phyloP scores from a whole-genome alignment of 2,329 filamentous ascomycete genomes.

The Decorospora gaudefroyi region DNA sequence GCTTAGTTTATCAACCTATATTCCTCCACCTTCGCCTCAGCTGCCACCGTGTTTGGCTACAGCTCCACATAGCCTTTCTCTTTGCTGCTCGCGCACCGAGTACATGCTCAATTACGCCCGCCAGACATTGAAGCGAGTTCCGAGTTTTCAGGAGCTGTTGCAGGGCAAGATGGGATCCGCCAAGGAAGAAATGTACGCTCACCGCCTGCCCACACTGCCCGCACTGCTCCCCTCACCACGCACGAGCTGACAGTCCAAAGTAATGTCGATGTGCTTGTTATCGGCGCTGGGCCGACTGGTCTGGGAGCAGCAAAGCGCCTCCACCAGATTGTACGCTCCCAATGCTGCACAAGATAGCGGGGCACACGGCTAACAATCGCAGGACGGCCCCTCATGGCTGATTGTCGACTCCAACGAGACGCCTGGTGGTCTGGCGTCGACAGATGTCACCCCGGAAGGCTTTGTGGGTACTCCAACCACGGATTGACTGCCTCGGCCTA shows the following conservation, averaged over 20 bases:
- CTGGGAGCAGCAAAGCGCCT: slow-evolving; percentile 97
- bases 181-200: slow-evolving; percentile 50
- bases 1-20: slow-evolving; percentile 36
- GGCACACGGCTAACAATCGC: slow-evolving; percentile 31
- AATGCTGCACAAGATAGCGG: slow-evolving; percentile 2
- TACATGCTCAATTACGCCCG: slow-evolving; percentile 49
- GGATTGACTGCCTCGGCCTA: slow-evolving; percentile 22
- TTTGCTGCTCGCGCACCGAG: slow-evolving; percentile 27
- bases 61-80: slow-evolving; percentile 19
- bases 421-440: slow-evolving; percentile 93
- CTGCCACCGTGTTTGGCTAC: slow-evolving; percentile 19
- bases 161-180: slow-evolving; percentile 48
- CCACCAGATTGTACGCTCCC: slow-evolving; percentile 80
- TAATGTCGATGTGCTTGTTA: slow-evolving; percentile 94
- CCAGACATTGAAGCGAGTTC: slow-evolving; percentile 49
- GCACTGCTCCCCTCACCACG: slow-evolving; percentile 4
- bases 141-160: slow-evolving; percentile 50
- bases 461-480: slow-evolving; percentile 70
- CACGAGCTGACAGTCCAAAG: slow-evolving; percentile 54
- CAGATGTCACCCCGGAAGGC: slow-evolving; percentile 91
- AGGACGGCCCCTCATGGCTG: slow-evolving; percentile 94
- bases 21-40: slow-evolving; percentile 29
- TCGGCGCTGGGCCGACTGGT: slow-evolving; percentile 96
- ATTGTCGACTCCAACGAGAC: slow-evolving; percentile 91
- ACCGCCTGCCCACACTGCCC: slow-evolving; percentile 35